Base-by-base conservation (phyloP, 2,329 filamentous ascomycete genomes). In the Didymella arachidicola region DNA sequence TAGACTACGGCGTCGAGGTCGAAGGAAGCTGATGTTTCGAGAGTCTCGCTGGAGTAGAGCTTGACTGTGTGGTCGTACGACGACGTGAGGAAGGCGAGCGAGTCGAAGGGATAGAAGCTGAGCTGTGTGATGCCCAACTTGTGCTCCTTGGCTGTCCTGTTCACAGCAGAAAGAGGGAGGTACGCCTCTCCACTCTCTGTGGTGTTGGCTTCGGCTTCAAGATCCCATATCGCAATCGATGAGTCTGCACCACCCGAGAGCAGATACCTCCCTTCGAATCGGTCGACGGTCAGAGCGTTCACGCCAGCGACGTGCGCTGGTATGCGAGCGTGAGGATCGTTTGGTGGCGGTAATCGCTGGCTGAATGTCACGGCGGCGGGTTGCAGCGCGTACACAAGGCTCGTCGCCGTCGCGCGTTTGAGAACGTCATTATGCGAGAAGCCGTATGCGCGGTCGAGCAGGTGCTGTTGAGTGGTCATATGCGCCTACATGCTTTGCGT, bases 191-290 rank as follows among this genome's bases (percentile, higher is more conserved):
- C 65, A 2, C 58, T 65, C 30, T 69, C 62, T 7, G 63, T 62
- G 43, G 39, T 53, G 19, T 44, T 44, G 4, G 62, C 60, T 43
- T 66, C 49, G 43, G 62, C 61, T 12, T 96, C 90, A 7, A 97
- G 84, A 77, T 97, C 89, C 93, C 93, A 97, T 44, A 97, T 79
- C 65, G 88, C 90, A 70, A 97, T 87, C 0, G 90, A 90, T 10
- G 90, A 91, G 72, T 97, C 92, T 4, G 91, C 89, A 29, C 93
- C 93, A 4, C 92, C 94, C 0, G 93, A 96, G 2, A 97, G 78
- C 62, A 97, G 83, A 65, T 91, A 87, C 72, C 87, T 83, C 3
- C 91, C 92, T 62, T 95, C 91, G 70, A 95, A 92, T 48, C 87
- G 86, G 70, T 97, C 93, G 38, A 97, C 84, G 0, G 90, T 87